Conservation (phyloP, 805 yeast species). For the Wickerhamomyces xylosicus region DNA sequence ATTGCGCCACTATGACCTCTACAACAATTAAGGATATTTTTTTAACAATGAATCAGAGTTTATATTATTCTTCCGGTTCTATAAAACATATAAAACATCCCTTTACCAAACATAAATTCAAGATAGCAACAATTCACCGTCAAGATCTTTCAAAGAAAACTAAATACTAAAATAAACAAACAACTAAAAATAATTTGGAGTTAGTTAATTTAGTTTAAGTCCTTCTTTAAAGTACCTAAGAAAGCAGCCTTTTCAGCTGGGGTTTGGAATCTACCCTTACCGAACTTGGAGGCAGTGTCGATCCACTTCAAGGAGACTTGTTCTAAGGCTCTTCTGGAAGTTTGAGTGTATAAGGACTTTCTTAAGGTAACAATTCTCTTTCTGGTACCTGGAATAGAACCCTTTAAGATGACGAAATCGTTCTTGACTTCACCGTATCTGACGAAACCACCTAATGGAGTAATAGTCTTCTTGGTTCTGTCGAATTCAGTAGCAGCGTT, state of each 20-base stretch:
- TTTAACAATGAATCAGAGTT: neutral
- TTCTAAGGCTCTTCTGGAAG: slow-evolving; percentile 96
- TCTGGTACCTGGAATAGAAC: slow-evolving; percentile 99
- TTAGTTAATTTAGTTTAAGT: slow-evolving; percentile 39
- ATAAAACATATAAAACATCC: neutral
- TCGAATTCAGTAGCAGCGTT: slow-evolving; percentile 95
- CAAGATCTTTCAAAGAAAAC: neutral
- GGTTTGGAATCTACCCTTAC: slow-evolving; percentile 99
- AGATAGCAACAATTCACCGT: slow-evolving; percentile 2
- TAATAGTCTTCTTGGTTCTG: slow-evolving; percentile 99
- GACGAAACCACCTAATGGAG: slow-evolving; percentile 99
- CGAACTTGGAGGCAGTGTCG: slow-evolving; percentile 99
- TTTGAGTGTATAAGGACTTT: slow-evolving; percentile 96
- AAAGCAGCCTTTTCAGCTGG: slow-evolving; percentile 99
- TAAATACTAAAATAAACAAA: neutral
- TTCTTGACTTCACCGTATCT: slow-evolving; percentile 97
- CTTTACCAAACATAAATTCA: slow-evolving; percentile 1
- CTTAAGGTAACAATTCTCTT: slow-evolving; percentile 99
- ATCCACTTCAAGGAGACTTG: slow-evolving; percentile 97
- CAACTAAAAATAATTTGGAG: neutral
- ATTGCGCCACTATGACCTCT: too few species aligned
- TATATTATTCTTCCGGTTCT: neutral
- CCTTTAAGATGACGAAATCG: slow-evolving; percentile 96
- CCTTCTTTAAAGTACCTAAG: slow-evolving; percentile 99
- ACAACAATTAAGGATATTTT: too few species aligned